Percentiles rank a stretch among this genome's conserved stretches.
Conservation (phyloP, 306 rosid species). For the Parietaria judaica region DNA sequence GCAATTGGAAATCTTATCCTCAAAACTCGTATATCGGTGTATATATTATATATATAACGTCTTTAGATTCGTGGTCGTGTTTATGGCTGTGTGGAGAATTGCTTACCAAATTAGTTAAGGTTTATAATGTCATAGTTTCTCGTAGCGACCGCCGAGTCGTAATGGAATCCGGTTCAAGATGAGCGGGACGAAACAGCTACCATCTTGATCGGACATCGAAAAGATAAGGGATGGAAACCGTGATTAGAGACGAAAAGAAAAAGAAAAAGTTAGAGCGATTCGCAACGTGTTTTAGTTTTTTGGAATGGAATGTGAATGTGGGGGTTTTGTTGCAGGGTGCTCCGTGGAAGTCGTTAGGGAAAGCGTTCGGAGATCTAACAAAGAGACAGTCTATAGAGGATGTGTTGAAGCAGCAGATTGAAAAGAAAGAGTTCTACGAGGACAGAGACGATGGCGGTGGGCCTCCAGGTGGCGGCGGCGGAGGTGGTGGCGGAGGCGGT, state of each 20-base stretch:
- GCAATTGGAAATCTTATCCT: background rate
- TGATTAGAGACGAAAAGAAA: too few species aligned
- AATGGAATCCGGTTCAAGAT: too few species aligned
- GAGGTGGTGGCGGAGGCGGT: conserved; percentile 20
- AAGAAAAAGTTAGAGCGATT: background rate
- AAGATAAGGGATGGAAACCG: background rate
- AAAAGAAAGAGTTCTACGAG: conserved; percentile 38
- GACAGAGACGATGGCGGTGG: conserved; percentile 34
- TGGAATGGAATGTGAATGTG: background rate
- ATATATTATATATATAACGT: too few species aligned
- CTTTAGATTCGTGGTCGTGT: too few species aligned
- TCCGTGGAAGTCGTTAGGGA: conserved; percentile 26
- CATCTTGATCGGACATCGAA: background rate
- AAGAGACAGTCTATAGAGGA: conserved; percentile 59
- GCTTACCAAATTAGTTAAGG: too few species aligned
- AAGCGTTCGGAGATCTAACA: conserved; percentile 15
- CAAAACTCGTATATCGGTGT: too few species aligned
- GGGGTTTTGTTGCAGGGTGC: conserved; percentile 16
- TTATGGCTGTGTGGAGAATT: too few species aligned
- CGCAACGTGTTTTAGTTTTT: background rate
- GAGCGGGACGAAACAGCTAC: too few species aligned
- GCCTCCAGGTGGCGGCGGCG: conserved; percentile 34
- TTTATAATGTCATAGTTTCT: too few species aligned
- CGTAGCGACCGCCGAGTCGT: too few species aligned
- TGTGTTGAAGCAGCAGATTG: conserved; percentile 47